Evolutionary conservation across 2,329 filamentous ascomycete species (phyloP).

Genomic region (Clonostachys rhizophaga): DNA sequence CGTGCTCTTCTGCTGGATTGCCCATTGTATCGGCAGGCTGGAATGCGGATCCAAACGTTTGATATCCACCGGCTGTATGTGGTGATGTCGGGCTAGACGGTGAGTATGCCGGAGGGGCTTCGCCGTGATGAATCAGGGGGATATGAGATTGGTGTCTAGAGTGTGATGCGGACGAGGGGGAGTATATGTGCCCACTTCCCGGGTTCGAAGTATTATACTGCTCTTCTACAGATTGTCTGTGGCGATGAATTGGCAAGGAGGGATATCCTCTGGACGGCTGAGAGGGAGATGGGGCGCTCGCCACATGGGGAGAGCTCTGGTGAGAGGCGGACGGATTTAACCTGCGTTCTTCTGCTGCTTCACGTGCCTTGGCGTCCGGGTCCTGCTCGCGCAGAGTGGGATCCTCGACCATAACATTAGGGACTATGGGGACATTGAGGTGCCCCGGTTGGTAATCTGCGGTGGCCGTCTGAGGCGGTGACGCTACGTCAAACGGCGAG

Average conservation of each 20-base stretch:
- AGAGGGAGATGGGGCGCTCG: conserved; percentile 5
- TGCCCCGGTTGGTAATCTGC: background rate
- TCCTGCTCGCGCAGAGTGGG: conserved; percentile 33
- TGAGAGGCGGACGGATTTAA: conserved; percentile 15
- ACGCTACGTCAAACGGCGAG: conserved; percentile 14
- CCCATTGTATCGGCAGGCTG: conserved; percentile 29
- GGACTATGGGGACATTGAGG: conserved; percentile 35
- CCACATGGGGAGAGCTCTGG: conserved; percentile 1
- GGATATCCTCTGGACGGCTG: conserved; percentile 3
- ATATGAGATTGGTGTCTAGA: too few relatives aligned
- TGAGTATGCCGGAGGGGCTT: conserved; percentile 47
- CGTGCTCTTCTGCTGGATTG: conserved; percentile 30
- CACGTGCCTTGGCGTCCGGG: conserved; percentile 32
- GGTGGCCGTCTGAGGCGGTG: conserved; percentile 8
- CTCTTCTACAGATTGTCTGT: conserved; percentile 15
- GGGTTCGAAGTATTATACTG: conserved; percentile 3
- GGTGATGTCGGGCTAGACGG: conserved; percentile 22
- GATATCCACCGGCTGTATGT: conserved; percentile 28
- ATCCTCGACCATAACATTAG: conserved; percentile 43
- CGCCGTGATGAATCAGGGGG: conserved; percentile 11
- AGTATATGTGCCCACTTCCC: too few relatives aligned
- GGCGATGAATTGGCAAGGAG: conserved; percentile 6
- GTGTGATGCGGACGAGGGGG: too few relatives aligned
- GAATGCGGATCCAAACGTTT: conserved; percentile 28
- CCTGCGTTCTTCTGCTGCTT: conserved; percentile 34